A percentile compares a stretch with the other conserved stretches of the same genome.
phyloP scores from a whole-genome alignment of 768 basidiomycete genomes.

The Suillus lakei region DNA sequence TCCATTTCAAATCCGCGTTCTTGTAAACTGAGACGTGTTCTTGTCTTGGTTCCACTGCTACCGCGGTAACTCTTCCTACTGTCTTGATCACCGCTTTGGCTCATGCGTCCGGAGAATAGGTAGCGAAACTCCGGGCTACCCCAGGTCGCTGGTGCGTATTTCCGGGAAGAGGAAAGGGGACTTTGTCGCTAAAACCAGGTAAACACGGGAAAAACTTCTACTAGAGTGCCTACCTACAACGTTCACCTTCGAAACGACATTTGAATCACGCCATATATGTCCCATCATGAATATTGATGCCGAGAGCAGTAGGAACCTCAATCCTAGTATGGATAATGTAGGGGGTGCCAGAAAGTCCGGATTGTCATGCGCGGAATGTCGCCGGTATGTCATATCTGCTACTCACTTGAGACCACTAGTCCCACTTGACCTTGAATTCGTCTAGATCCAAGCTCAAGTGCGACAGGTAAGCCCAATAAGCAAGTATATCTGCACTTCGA shows the following conservation, averaged over 20 bases:
- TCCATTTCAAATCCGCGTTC: slow-evolving; percentile 1
- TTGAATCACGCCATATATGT: not conserved
- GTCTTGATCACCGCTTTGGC: not conserved
- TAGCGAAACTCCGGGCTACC: not conserved
- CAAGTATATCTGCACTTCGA: not conserved
- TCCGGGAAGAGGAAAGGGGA: not conserved
- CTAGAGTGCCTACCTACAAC: not conserved
- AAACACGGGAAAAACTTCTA: not conserved
- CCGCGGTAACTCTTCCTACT: not conserved
- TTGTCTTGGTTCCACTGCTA: not conserved
- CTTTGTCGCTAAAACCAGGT: not conserved
- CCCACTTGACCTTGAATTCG: slow-evolving; percentile 6
- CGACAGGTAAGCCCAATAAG: slow-evolving; percentile 40
- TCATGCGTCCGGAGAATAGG: not conserved
- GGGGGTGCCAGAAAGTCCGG: slow-evolving; percentile 38
- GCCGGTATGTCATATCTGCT: slow-evolving; percentile 40
- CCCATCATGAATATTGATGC: slow-evolving; percentile 14
- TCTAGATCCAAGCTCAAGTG: slow-evolving; percentile 58
- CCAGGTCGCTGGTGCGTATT: not conserved
- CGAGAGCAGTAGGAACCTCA: slow-evolving; percentile 17
- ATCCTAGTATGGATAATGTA: slow-evolving; percentile 9
- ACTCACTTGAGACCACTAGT: slow-evolving; percentile 7
- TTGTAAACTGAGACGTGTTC: slow-evolving; percentile 9
- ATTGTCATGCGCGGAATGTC: slow-evolving; percentile 57
- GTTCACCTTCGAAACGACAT: not conserved